phyloP scores from a whole-genome alignment of 2,329 filamentous ascomycete species.

The Ambrosiella cleistominuta region DNA sequence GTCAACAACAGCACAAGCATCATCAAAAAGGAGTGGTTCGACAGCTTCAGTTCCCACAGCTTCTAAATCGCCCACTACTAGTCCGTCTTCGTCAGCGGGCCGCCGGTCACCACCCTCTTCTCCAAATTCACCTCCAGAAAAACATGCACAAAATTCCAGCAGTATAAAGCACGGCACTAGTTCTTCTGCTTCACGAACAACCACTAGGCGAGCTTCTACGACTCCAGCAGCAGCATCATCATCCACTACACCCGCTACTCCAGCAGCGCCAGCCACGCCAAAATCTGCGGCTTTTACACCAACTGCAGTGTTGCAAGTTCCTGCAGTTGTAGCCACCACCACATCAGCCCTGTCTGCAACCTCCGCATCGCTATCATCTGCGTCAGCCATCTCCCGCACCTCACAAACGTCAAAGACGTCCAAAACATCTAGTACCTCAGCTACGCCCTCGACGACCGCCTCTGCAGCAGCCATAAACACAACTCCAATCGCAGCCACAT shows the following conservation, averaged over 20 bases:
- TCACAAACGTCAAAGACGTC: neutral
- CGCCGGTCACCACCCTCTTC: too few relatives aligned
- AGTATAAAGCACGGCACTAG: too few relatives aligned
- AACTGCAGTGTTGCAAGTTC: neutral
- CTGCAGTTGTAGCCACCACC: neutral
- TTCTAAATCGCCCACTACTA: too few relatives aligned
- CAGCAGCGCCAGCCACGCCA: neutral
- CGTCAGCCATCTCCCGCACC: neutral
- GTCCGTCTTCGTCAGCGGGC: too few relatives aligned
- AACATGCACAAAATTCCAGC: too few relatives aligned
- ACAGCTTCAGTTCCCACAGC: too few relatives aligned
- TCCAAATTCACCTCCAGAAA: too few relatives aligned
- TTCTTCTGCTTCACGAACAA: neutral
- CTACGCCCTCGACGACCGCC: neutral
- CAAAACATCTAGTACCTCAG: constrained; percentile 15
- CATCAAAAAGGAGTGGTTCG: too few relatives aligned
- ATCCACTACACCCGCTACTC: neutral
- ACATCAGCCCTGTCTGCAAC: neutral
- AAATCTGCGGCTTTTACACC: neutral
- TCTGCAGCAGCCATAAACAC: constrained; percentile 21
- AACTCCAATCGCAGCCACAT: constrained; percentile 47
- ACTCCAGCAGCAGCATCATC: neutral
- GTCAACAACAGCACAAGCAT: too few relatives aligned
- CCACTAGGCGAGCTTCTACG: neutral
- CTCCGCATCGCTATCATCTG: neutral